Percentiles rank a stretch among this genome's conserved stretches.
Evolutionary conservation across 129 eudicot species (phyloP).

Genomic region (Chrysanthemum seticuspe): DNA sequence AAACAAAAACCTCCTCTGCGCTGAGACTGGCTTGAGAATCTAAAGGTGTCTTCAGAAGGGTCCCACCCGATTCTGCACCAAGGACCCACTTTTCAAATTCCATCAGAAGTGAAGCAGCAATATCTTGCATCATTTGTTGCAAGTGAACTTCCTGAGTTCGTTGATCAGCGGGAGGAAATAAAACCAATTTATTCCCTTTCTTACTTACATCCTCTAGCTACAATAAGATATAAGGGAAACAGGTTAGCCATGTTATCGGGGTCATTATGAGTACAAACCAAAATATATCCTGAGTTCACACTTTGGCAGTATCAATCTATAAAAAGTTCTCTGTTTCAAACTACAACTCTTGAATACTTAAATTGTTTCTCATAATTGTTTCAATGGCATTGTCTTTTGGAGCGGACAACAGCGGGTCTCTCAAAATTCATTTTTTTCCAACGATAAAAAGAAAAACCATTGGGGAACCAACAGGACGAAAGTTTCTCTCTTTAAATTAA

Average conservation of each 20-base stretch:
- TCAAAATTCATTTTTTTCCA: too few relatives aligned
- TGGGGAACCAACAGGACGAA: too few relatives aligned
- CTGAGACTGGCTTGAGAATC: slow-evolving; percentile 99
- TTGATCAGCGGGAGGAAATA: slow-evolving; percentile 94
- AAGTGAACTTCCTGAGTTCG: slow-evolving; percentile 87
- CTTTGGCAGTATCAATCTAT: not conserved
- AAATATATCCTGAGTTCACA: not conserved
- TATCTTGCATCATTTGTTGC: slow-evolving; percentile 95
- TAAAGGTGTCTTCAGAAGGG: slow-evolving; percentile 93
- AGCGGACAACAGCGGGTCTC: too few relatives aligned
- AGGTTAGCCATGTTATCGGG: not conserved
- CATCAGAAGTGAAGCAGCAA: slow-evolving; percentile 96
- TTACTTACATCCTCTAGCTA: slow-evolving; percentile 77
- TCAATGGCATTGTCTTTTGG: too few relatives aligned
- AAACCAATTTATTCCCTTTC: slow-evolving; percentile 56
- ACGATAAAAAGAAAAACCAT: too few relatives aligned
- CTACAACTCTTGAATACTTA: not conserved
- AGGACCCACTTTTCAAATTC: slow-evolving; percentile 93
- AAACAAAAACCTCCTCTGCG: slow-evolving; percentile 98
- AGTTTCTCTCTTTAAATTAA: too few relatives aligned
- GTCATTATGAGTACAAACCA: not conserved
- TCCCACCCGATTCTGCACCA: slow-evolving; percentile 81
- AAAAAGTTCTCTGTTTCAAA: slow-evolving; percentile 2
- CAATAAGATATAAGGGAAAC: slow-evolving; percentile 20
- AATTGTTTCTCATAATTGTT: too few relatives aligned